Evolutionary conservation across 2,329 filamentous ascomycete species (phyloP), one percentile per base, ranked within the genome.

Genomic region (Daldinia sp.): DNA sequence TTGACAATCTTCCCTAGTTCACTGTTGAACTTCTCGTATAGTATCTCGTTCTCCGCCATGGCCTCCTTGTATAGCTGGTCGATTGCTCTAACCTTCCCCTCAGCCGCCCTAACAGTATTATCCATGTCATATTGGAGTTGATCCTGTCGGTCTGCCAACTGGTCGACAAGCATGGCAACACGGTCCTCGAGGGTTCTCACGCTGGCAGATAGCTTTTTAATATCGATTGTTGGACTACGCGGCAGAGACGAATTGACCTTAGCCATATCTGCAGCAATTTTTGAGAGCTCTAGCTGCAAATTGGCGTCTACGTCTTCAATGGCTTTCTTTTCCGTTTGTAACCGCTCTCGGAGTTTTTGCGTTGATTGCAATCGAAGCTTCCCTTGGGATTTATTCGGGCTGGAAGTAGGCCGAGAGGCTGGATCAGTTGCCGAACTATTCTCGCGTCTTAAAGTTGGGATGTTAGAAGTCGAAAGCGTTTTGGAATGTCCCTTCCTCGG

Each of bases 1-100:
- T 87, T 90, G 41, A 93, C 83, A 63, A 97, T 91, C 80, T 91
- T 93, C 70, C 87, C 90, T 48, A 98, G 80, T 78, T 97, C 94
- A n/a, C 88, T 86, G 72, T 97, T 97, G 81, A 97, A 97, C 63
- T 89, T 90, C 68, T 94, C 91, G 76, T 97, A 97, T 57, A 98
- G 82, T 27, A 94, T 86, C 78, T 97, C 94, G 71, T 97, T 98
- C 80, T 98, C 94, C 0, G 92, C 91, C 70, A 89, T 93, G 13
- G 89, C 87, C 73, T 97, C 93, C 68, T 92, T 91, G 79, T 96
- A 96, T 52, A 97, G 81, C 77, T 96, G 91, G 74, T 97, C 94
- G 54, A 97, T 87, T 37, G 90, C 90, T 70, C 89, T 90, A 61
- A 90, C 89, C 71, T 95, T 94, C 61, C 85, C 85, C 75, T 97